Evolutionary conservation across 805 yeast genomes (phyloP).

Genomic region (Tetrapisispora taiwanensis): DNA sequence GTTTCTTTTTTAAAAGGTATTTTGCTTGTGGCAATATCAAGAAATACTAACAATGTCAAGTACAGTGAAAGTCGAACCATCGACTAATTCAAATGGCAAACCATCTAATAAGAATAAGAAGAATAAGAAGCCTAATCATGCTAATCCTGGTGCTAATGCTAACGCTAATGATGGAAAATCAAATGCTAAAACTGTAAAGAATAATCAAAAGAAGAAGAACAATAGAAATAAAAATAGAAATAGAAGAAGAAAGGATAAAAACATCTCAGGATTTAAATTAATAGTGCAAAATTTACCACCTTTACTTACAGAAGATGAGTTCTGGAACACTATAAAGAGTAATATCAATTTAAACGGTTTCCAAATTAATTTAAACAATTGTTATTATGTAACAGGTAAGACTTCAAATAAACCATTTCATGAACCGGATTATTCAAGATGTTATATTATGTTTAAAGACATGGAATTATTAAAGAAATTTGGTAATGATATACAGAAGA

Average conservation of each 20-base stretch:
- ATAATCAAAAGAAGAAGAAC: neutral
- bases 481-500: conserved; percentile 20
- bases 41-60: neutral
- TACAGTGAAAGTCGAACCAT: neutral
- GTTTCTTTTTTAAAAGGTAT: too few relatives aligned
- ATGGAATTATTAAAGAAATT: conserved; percentile 26
- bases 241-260: neutral
- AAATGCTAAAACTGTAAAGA: neutral
- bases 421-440: conserved; percentile 34
- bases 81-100: neutral
- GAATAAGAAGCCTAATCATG: neutral
- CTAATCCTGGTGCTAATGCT: neutral
- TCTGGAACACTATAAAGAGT: conserved; percentile 20
- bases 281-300: conserved; percentile 40
- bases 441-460: conserved; percentile 33
- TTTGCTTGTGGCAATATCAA: neutral
- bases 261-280: conserved; percentile 13
- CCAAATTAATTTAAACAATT: conserved; percentile 21
- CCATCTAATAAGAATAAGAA: neutral
- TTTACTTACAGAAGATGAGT: conserved; percentile 28
- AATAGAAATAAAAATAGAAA: neutral
- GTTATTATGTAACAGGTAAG: conserved; percentile 27
- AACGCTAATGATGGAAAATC: neutral
- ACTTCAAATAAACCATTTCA: conserved; percentile 24
- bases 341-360: conserved; percentile 16